Base-by-base conservation (phyloP, 2,329 filamentous ascomycete species). In the Calonectria naviculata region DNA sequence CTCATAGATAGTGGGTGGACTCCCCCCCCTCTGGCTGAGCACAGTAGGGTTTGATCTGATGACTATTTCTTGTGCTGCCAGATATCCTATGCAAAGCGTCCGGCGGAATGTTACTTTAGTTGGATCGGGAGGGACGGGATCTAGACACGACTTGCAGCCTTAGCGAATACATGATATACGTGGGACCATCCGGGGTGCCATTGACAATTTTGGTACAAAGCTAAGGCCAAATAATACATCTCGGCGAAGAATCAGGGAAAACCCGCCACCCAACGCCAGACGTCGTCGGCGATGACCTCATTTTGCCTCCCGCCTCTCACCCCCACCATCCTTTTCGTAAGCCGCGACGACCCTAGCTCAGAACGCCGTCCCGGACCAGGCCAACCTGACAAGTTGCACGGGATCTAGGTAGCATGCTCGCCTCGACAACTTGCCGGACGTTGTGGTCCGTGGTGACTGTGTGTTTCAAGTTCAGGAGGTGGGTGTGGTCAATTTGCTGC, bases 251-350 rank as follows among this genome's bases (percentile, higher is more conserved):
- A 61, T 28, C 56, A 21, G n/a, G 28, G 56, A 42, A 44, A 24
- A 36, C 28, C 62, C 13, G 46, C 17, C 34, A 4, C 21, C 31
- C 17, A 31, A 21, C 19, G 9, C 17, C 46, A 19, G 47, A 47
- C 63, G n/a, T 56, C 24, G 17, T 41, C 28, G 26, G 63, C 10
- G 63, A 65, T 65, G 63, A 65, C 63, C 63, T 65, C 63, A 65
- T 65, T 42, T 36, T 61, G 56, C 56, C 56, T 44, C 56, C 38
- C 36, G 15, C 56, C 24, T 24, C 44, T 5, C 62, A 46, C n/a
- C 21, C 31, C 61, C 21, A 41, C 29, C 5, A 42, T n/a, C 4
- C 34, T 5, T 28, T n/a, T 62, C 60, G 60, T 31, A 34, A 28
- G 56, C 28, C 26, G 26, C 17, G 42, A 49, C 46, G 31, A 17